Percentiles rank a stretch among this genome's conserved stretches.
Conservation (phyloP, 106 monocot species). For the Dactylorhiza incarnata region DNA sequence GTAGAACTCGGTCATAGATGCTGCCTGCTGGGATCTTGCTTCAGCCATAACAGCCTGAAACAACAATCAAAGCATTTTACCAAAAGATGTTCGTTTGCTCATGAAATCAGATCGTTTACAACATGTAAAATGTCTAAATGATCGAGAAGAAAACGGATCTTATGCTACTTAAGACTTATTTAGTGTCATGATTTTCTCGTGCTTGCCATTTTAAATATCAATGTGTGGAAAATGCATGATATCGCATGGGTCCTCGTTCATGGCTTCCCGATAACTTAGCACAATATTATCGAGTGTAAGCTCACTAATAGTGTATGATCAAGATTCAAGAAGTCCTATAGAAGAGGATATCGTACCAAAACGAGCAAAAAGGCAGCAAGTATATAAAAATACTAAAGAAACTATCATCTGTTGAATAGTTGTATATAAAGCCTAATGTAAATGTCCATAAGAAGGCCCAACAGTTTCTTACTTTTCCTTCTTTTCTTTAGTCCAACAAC, state of each 20-base stretch:
- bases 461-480: no score
- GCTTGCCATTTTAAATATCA: not conserved
- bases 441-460: no score
- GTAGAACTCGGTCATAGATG: slow-evolving; percentile 85
- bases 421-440: not conserved
- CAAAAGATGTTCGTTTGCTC: not conserved
- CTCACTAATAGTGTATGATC: not conserved
- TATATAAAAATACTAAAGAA: not conserved
- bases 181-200: no score
- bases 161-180: no score
- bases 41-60: slow-evolving; percentile 92
- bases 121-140: not conserved
- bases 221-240: not conserved
- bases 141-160: not conserved
- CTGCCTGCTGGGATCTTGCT: slow-evolving; percentile 85
- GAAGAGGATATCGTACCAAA: not conserved
- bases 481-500: no score
- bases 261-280: not conserved
- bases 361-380: not conserved
- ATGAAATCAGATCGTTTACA: not conserved
- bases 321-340: not conserved
- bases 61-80: not conserved
- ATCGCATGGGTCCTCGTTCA: not conserved
- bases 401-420: not conserved
- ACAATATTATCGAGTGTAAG: not conserved